These are phyloP conservation scores for Martiniozyma abietophila DNA, from an alignment of 805 yeast species.

Conservation along the genomic window DNA sequence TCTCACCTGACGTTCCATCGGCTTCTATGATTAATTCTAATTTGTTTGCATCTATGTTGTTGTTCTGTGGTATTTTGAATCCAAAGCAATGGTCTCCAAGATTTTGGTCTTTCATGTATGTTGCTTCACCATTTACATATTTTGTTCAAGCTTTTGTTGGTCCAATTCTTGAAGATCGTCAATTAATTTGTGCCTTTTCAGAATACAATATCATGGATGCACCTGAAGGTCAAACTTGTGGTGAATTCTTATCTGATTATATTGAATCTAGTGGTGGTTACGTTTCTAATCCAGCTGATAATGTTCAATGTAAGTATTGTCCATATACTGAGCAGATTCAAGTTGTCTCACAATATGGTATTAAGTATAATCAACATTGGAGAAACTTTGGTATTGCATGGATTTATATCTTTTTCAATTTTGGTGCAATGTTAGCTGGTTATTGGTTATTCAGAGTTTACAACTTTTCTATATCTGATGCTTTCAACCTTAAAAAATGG, in stretches of 20 bases:
- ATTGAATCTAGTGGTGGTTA: constrained; percentile 43
- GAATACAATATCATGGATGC: constrained; percentile 45
- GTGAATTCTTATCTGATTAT: constrained; percentile 37
- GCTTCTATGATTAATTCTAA: constrained; percentile 56
- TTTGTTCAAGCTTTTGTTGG: constrained; percentile 51
- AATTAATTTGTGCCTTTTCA: constrained; percentile 35
- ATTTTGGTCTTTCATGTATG: constrained; percentile 78
- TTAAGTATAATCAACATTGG: constrained; percentile 46
- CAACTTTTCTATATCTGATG: constrained; percentile 24
- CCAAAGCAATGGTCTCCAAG: constrained; percentile 54
- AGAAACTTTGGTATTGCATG: constrained; percentile 57
- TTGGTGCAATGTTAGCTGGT: constrained; percentile 30
- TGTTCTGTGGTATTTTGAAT: constrained; percentile 63
- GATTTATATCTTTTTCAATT: constrained; percentile 47
- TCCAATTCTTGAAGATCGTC: constrained; percentile 38
- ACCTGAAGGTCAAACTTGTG: constrained; percentile 65
- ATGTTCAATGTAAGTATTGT: constrained; percentile 42
- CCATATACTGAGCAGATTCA: constrained; percentile 33
- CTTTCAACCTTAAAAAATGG: constrained; percentile 32
- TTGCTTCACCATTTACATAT: constrained; percentile 61
- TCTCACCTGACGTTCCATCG: constrained; percentile 57
- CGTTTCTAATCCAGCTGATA: constrained; percentile 40
- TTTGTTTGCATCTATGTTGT: constrained; percentile 46
- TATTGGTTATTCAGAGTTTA: constrained; percentile 30
- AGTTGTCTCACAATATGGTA: constrained; percentile 34